Evolutionary conservation across 2,329 filamentous ascomycete genomes (phyloP).

Genomic region (Botrytis paeoniae): DNA sequence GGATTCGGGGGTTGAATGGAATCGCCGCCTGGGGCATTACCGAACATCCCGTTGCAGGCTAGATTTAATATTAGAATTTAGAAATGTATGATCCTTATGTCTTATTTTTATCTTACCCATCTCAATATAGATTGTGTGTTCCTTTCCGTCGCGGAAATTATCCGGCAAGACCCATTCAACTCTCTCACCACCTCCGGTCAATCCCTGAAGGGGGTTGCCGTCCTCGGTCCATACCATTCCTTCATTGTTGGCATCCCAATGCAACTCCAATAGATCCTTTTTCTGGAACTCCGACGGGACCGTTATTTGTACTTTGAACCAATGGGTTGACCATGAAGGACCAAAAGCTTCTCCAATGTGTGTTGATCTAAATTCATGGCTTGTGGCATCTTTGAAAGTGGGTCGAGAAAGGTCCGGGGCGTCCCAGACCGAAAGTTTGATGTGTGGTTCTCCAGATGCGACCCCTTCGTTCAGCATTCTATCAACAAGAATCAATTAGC

Average conservation of each 20-base stretch:
- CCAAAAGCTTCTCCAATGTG: constrained; percentile 78
- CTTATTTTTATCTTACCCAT: constrained; percentile 51
- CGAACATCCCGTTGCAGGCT: constrained; percentile 98
- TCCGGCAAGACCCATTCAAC: constrained; percentile 88
- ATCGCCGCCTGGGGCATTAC: constrained; percentile 80
- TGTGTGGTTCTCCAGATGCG: constrained; percentile 66
- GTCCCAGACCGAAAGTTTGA: constrained; percentile 83
- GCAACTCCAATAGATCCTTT: constrained; percentile 85
- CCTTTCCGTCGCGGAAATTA: constrained; percentile 75
- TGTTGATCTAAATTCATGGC: constrained; percentile 71
- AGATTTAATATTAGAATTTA: neutral
- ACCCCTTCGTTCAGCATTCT: constrained; percentile 71
- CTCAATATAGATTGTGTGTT: constrained; percentile 91
- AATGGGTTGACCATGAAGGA: constrained; percentile 95
- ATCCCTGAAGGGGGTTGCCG: constrained; percentile 84
- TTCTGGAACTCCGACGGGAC: constrained; percentile 70
- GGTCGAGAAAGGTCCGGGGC: constrained; percentile 77
- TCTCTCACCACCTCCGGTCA: constrained; percentile 86
- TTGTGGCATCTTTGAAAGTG: constrained; percentile 78
- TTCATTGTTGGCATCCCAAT: constrained; percentile 95
- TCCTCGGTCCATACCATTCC: constrained; percentile 91
- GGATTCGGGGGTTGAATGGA: constrained; percentile 84
- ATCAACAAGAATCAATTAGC: constrained; percentile 22
- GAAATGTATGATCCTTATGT: neutral
- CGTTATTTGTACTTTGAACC: constrained; percentile 83